Evolutionary conservation across 345 rosid species (phyloP), one percentile per base, ranked within the genome.

Genomic region (Salix udensis): DNA sequence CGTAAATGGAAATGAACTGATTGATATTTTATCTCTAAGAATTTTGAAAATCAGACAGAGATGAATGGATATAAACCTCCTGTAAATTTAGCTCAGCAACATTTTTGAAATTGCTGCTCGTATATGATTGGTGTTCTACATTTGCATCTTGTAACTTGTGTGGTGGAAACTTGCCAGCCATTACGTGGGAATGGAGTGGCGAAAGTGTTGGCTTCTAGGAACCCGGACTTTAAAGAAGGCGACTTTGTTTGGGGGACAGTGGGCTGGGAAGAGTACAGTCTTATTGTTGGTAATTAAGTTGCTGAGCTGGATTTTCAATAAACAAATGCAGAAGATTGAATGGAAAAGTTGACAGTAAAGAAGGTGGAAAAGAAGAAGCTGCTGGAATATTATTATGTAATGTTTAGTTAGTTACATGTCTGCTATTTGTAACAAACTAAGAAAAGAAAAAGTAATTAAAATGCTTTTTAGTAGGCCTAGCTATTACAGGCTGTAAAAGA

Each of bases 261-360:
- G 24, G 84, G 86, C 5, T 92, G 92, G 97, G 93, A 90, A 70
- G 90, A 92, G 83, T 87, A 90, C 24, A 82, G 84, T 78, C 78
- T 83, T 39, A 21, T 50, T n/a, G n/a, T n/a, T n/a, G n/a, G n/a
- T n/a, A n/a, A n/a, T n/a, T n/a, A n/a, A n/a, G n/a, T n/a, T n/a
- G n/a, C n/a, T n/a, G n/a, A n/a, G n/a, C n/a, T n/a, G n/a, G n/a
- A n/a, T n/a, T n/a, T n/a, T n/a, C n/a, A n/a, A n/a, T n/a, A n/a
- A n/a, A n/a, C n/a, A n/a, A n/a, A n/a, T n/a, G n/a, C n/a, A n/a
- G n/a, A n/a, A n/a, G n/a, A n/a, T n/a, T n/a, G n/a, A n/a, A n/a
- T n/a, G n/a, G n/a, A n/a, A n/a, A n/a, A n/a, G n/a, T n/a, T n/a
- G n/a, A n/a, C n/a, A n/a, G n/a, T n/a, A n/a, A n/a, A n/a, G n/a